Percentiles rank a stretch among this genome's conserved stretches.
Evolutionary conservation across 2,329 filamentous ascomycete species (phyloP).

Genomic region (Remersonia thermophila): DNA sequence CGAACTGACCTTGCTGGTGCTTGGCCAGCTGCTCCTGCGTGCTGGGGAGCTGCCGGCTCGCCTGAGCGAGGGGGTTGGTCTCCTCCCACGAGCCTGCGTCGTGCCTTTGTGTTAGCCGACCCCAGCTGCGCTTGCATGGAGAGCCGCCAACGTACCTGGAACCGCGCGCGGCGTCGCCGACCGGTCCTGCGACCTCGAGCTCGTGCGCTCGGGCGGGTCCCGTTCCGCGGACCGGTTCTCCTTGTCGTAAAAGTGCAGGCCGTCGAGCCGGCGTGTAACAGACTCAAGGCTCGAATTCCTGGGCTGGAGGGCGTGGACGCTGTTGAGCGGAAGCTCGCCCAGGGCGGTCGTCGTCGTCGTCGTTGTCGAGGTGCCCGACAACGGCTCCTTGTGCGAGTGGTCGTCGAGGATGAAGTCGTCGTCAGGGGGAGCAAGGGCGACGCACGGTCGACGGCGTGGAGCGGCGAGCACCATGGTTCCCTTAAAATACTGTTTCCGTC

Average conservation of each 20-base stretch:
- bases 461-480: constrained; percentile 14
- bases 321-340: constrained; percentile 20
- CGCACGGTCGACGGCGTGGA: constrained; percentile 9
- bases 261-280: constrained; percentile 22
- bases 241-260: constrained; percentile 21
- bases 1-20: constrained; percentile 37
- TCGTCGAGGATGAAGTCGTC: too few species aligned
- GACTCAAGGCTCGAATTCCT: constrained; percentile 19
- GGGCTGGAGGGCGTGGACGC: constrained; percentile 19
- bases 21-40: constrained; percentile 25
- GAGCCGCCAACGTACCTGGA: too few species aligned
- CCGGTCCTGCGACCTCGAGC: too few species aligned
- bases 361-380: neutral
- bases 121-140: too few species aligned
- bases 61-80: constrained; percentile 18
- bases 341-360: constrained; percentile 18
- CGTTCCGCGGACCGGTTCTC: constrained; percentile 9
- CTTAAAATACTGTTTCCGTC: constrained; percentile 3
- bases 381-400: neutral
- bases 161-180: too few species aligned
- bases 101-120: too few species aligned
- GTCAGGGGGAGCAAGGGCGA: too few species aligned
- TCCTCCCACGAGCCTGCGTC: constrained; percentile 2
- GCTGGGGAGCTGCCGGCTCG: constrained; percentile 17
- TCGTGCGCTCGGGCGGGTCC: constrained; percentile 2